Evolutionary conservation across 495 filamentous ascomycete species (phyloP).

Genomic region (Trichoderma gamsii): DNA sequence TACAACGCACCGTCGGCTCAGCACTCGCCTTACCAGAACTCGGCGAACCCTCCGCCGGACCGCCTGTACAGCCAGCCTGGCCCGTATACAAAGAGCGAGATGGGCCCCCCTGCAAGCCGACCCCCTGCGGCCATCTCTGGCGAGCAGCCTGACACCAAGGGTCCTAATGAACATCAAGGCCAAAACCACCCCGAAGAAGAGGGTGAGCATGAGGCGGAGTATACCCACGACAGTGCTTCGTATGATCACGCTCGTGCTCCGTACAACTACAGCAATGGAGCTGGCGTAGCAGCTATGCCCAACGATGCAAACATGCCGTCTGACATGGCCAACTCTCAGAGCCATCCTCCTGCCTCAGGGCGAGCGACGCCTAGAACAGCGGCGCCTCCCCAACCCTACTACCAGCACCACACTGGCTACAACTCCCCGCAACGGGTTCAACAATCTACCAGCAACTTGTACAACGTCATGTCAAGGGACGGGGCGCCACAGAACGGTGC

Average conservation of each 20-base stretch:
- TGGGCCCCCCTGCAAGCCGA: slow-evolving; percentile 76
- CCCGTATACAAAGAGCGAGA: slow-evolving; percentile 81
- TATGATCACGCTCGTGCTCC: slow-evolving; percentile 65
- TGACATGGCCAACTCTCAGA: slow-evolving; percentile 79
- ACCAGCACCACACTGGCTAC: slow-evolving; percentile 56
- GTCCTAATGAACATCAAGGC: slow-evolving; percentile 47
- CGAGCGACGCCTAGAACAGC: slow-evolving; percentile 79
- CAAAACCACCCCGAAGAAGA: slow-evolving; percentile 60
- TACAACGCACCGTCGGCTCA: slow-evolving; percentile 70
- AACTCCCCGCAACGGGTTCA: slow-evolving; percentile 76
- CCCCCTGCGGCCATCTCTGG: slow-evolving; percentile 43
- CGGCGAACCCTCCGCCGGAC: slow-evolving; percentile 56
- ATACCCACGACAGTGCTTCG: slow-evolving; percentile 64
- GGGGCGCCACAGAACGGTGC: slow-evolving; percentile 64
- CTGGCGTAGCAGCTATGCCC: slow-evolving; percentile 56
- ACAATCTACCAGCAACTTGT: slow-evolving; percentile 70
- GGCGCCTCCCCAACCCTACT: slow-evolving; percentile 63
- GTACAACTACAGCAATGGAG: slow-evolving; percentile 72
- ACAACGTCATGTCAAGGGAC: slow-evolving; percentile 86
- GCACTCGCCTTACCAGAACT: slow-evolving; percentile 63
- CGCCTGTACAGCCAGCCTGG: slow-evolving; percentile 63
- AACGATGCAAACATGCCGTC: slow-evolving; percentile 74
- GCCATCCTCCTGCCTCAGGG: slow-evolving; percentile 78
- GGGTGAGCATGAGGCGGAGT: slow-evolving; percentile 70
- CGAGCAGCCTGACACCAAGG: slow-evolving; percentile 65